phyloP scores from a whole-genome alignment of 805 yeast species.

The Lachancea meyersii region DNA sequence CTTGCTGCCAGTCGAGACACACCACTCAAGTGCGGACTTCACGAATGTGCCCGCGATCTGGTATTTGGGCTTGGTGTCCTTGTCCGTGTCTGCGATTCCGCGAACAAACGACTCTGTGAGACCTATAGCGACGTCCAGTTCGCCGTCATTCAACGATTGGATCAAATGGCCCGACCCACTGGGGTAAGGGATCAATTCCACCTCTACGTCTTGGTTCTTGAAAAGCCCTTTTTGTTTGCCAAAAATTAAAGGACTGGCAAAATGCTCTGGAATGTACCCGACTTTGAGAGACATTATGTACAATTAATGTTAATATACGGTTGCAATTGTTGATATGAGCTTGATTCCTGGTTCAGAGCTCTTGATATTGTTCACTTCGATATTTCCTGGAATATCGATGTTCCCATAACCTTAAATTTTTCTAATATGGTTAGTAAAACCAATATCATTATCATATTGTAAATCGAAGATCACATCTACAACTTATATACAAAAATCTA shows the following conservation, averaged over 20 bases:
- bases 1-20: conserved; percentile 68
- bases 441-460: no score
- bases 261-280: conserved; percentile 89
- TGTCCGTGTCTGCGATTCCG: conserved; percentile 68
- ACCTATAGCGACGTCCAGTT: conserved; percentile 79
- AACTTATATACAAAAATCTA: no score
- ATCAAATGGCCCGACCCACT: conserved; percentile 88
- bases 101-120: conserved; percentile 87
- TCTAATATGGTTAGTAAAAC: no score
- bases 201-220: conserved; percentile 41
- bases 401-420: no score
- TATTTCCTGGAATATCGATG: no score
- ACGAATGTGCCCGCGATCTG: conserved; percentile 78
- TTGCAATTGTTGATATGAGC: neutral
- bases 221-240: conserved; percentile 59
- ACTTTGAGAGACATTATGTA: conserved; percentile 40
- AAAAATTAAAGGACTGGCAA: conserved; percentile 77
- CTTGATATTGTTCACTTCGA: no score
- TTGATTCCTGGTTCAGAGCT: no score
- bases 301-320: neutral
- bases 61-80: conserved; percentile 38
- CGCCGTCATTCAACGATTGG: conserved; percentile 55
- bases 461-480: no score
- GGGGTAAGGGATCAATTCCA: conserved; percentile 62
- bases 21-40: conserved; percentile 83